A percentile compares a stretch with the other conserved stretches of the same genome.
phyloP scores from a whole-genome alignment of 2,329 filamentous ascomycete species.

The Pseudonectria foliicola region DNA sequence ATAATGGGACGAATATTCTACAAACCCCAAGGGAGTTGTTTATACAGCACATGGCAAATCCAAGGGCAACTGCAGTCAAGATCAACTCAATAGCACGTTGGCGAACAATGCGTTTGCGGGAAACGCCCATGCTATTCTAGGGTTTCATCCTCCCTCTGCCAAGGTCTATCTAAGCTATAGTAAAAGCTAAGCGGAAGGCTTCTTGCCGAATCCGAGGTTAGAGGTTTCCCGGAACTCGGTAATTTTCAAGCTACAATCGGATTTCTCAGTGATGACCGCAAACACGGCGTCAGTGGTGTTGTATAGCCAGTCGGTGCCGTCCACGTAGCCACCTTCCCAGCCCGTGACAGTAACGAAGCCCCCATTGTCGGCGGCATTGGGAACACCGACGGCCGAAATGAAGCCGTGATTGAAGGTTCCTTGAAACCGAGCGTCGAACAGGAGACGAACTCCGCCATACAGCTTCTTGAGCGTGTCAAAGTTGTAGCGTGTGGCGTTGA shows the following conservation, averaged over 20 bases:
- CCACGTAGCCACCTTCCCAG: conserved; percentile 1
- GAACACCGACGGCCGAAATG: not conserved
- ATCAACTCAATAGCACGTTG: too few species aligned
- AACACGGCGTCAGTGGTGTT: conserved; percentile 1
- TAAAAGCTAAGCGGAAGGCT: too few species aligned
- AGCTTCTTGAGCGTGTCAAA: not conserved
- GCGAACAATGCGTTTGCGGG: too few species aligned
- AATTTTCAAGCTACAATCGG: not conserved
- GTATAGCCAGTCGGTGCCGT: not conserved
- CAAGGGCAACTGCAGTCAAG: too few species aligned
- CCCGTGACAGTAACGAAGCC: conserved; percentile 1
- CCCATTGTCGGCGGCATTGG: not conserved
- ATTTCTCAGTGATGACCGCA: not conserved
- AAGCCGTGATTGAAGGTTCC: not conserved
- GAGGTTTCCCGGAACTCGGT: conserved; percentile 1
- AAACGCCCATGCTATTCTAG: too few species aligned
- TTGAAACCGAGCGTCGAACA: not conserved
- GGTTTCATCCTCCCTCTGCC: too few species aligned
- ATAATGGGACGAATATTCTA: too few species aligned
- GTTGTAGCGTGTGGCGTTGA: not conserved
- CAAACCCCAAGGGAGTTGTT: too few species aligned
- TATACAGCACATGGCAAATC: too few species aligned
- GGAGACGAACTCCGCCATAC: not conserved
- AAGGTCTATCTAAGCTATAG: not conserved
- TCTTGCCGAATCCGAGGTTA: too few species aligned